Base-by-base conservation (phyloP, 2,329 filamentous ascomycete species). In the Colletotrichum sublineola region DNA sequence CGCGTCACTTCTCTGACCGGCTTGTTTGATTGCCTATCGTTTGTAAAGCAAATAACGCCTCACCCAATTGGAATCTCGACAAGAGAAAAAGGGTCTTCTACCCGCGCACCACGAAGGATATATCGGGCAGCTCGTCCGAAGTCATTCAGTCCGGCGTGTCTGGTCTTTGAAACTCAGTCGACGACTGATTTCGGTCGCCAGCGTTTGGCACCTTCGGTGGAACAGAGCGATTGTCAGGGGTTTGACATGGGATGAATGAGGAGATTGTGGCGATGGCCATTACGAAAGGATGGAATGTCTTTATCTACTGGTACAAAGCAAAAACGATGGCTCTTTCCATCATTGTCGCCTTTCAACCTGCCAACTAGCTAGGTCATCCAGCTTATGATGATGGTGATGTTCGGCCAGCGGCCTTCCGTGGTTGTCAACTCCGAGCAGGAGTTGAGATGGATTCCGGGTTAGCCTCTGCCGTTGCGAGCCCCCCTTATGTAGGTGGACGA, bases 401-500 rank as follows among this genome's bases (percentile, higher is more conserved):
- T 63, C 58, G 52, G 65, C 36, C 52, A 68, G 69, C 38, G 52
- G 65, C 70, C 60, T 73, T 73, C 70, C 70, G 55, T 44, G 60
- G 70, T 55, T 73, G 66, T 69, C 65, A 55, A 58, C 52, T 63
- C 65, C 65, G 53, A 69, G 58, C 33, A 63, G 68, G n/a, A 58
- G 42, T 18, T 40, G 42, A 62, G 48, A 58, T 58, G 60, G 66
- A 61, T 69, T 72, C 29, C 55, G 42, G 46, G 33, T 66, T 65
- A 62, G 62, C 18, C 56, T 58, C 50, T 73, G 46, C 70, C 50
- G 67, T 50, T 42, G 56, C 50, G 56, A 73, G 36, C 15, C 56
- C 67, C 71, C 71, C 56, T 56, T 67, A 42, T 1, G 24, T 24
- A 24, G 24, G 24, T 36, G 66, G 52, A 67, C 68, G 62, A 73